Conservation (phyloP, 2,329 filamentous ascomycete genomes). For the Purpureocillium lavendulum region DNA sequence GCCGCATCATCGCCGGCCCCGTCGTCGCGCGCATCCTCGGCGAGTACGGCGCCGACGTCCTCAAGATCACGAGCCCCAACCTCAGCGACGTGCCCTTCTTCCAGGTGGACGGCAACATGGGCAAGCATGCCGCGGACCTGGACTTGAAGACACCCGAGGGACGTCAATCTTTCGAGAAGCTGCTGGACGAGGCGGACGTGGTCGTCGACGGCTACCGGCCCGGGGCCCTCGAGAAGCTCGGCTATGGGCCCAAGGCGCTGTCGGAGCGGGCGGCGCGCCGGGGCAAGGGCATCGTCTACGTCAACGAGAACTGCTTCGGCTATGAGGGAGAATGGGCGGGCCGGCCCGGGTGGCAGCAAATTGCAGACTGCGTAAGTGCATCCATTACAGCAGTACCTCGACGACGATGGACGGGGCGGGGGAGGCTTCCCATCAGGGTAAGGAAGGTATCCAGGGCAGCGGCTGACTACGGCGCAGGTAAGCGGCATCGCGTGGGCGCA, state of each 20-base stretch:
- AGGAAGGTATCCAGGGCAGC: no score
- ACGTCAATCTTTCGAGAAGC: conserved; percentile 44
- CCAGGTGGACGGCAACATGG: conserved; percentile 64
- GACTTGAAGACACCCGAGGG: conserved; percentile 51
- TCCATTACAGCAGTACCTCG: not conserved
- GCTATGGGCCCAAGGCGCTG: conserved; percentile 51
- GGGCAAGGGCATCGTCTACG: conserved; percentile 57
- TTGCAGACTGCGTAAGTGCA: conserved; percentile 49
- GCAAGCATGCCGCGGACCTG: conserved; percentile 58
- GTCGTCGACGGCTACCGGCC: conserved; percentile 62
- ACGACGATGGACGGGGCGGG: no score
- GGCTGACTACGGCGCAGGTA: conserved; percentile 31
- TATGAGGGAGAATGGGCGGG: conserved; percentile 49
- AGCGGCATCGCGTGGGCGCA: conserved; percentile 53
- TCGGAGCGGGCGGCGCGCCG: conserved; percentile 42
- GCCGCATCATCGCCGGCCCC: conserved; percentile 69
- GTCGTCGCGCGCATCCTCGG: conserved; percentile 61
- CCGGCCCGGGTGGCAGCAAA: conserved; percentile 64
- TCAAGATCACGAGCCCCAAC: conserved; percentile 60
- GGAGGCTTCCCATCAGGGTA: no score
- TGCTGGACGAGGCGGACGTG: conserved; percentile 56
- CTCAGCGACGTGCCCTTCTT: conserved; percentile 67
- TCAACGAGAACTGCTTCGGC: conserved; percentile 66
- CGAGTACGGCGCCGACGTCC: conserved; percentile 67
- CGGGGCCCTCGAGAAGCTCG: conserved; percentile 53